Evolutionary conservation across 1,284 basidiomycete genomes (phyloP).

Genomic region (Malassezia arunalokei): DNA sequence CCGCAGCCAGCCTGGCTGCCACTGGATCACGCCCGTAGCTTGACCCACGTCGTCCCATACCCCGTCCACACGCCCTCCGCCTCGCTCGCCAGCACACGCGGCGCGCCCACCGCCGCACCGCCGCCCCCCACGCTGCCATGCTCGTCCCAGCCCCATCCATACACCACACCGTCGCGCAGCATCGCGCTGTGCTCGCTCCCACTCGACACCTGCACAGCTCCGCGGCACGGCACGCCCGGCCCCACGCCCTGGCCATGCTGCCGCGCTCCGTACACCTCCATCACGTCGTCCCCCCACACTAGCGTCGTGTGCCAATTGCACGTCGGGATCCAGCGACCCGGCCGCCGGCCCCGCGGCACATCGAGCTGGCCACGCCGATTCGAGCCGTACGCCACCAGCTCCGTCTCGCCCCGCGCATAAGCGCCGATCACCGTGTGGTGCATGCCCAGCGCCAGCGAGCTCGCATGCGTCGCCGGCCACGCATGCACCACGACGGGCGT

Average conservation of each 20-base stretch:
- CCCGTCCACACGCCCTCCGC: conserved; percentile 1
- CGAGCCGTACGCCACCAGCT: conserved; percentile 3
- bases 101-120: background rate
- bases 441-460: conserved; percentile 2
- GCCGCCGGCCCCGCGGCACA: background rate
- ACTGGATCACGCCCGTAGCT: conserved; percentile 29
- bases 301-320: conserved; percentile 12
- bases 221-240: background rate
- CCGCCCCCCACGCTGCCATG: conserved; percentile 7
- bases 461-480: background rate
- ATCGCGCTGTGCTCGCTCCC: conserved; percentile 11
- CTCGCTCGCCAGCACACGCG: background rate
- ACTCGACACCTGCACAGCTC: background rate
- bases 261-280: background rate
- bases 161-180: background rate
- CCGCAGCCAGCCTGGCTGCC: conserved; percentile 27
- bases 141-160: conserved; percentile 16
- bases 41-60: conserved; percentile 3
- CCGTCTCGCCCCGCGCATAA: background rate
- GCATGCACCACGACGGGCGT: background rate
- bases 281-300: background rate
- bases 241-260: conserved; percentile 1
- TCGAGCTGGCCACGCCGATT: background rate
- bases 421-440: conserved; percentile 4
- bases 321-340: background rate